Evolutionary conservation across 495 filamentous ascomycete genomes (phyloP).

Genomic region (Hypomontagnella submonticulosa): DNA sequence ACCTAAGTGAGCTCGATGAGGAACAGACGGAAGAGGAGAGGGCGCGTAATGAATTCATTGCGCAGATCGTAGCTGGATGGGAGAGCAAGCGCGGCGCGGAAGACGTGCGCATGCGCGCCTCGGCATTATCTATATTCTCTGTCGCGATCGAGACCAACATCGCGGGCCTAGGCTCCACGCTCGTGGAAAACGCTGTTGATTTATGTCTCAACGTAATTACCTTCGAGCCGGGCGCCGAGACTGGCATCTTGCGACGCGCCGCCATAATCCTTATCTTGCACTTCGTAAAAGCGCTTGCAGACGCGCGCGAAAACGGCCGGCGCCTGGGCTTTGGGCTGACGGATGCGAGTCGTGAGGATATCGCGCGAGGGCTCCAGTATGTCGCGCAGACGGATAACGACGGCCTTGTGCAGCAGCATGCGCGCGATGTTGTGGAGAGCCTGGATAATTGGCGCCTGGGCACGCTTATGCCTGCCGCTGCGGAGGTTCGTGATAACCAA

Average conservation of each 20-base stretch:
- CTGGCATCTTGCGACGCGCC: slow-evolving; percentile 77
- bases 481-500: slow-evolving; percentile 19
- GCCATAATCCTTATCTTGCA: slow-evolving; percentile 75
- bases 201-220: slow-evolving; percentile 72
- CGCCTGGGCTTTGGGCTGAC: slow-evolving; percentile 71
- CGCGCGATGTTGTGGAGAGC: slow-evolving; percentile 74
- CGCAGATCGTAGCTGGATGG: slow-evolving; percentile 79
- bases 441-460: slow-evolving; percentile 76
- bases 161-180: slow-evolving; percentile 63
- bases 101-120: slow-evolving; percentile 80
- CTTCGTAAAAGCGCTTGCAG: slow-evolving; percentile 72
- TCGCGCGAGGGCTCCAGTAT: slow-evolving; percentile 72
- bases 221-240: slow-evolving; percentile 70
- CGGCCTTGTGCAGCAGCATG: slow-evolving; percentile 76
- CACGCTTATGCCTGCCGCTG: slow-evolving; percentile 50
- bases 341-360: slow-evolving; percentile 67
- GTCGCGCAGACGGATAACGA: slow-evolving; percentile 76
- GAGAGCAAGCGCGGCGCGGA: slow-evolving; percentile 73
- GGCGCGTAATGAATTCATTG: slow-evolving; percentile 64
- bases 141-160: slow-evolving; percentile 74
- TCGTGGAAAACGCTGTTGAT: slow-evolving; percentile 71
- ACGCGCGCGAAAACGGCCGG: slow-evolving; percentile 61
- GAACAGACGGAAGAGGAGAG: slow-evolving; percentile 60
- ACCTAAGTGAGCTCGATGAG: slow-evolving; percentile 58
- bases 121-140: slow-evolving; percentile 78